phyloP scores from a whole-genome alignment of 331 rosid species.

The Prunus yedoensis region DNA sequence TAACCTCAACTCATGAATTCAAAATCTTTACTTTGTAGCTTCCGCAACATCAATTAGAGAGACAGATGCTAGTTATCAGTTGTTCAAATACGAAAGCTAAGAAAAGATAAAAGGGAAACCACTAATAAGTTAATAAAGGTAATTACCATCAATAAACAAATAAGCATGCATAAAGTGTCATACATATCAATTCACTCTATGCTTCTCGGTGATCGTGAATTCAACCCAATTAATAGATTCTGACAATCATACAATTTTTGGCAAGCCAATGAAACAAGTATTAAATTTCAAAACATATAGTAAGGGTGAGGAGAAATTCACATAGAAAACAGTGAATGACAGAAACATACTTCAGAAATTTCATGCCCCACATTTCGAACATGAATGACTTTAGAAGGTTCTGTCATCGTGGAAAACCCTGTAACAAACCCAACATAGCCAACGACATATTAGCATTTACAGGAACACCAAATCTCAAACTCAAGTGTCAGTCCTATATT shows the following conservation, averaged over 20 bases:
- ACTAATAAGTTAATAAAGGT: not conserved
- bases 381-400: constrained; percentile 93
- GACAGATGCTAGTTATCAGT: not conserved
- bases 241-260: not conserved
- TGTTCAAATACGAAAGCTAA: not conserved
- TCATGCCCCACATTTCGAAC: constrained; percentile 97
- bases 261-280: not conserved
- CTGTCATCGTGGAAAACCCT: constrained; percentile 64
- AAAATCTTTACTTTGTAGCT: not conserved
- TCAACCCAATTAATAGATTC: not conserved
- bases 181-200: not conserved
- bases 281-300: not conserved
- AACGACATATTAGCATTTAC: not conserved
- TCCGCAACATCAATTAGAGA: not conserved
- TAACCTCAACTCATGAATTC: not conserved
- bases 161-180: not conserved
- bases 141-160: not conserved
- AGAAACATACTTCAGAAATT: constrained; percentile 73
- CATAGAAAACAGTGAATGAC: constrained; percentile 16
- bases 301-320: not conserved
- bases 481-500: too few relatives aligned
- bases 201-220: not conserved
- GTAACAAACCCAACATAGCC: constrained; percentile 15
- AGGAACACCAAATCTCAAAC: not conserved
- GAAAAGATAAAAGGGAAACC: not conserved